Conservation (phyloP, 2,329 filamentous ascomycete species). For the Aspergillus piperis region DNA sequence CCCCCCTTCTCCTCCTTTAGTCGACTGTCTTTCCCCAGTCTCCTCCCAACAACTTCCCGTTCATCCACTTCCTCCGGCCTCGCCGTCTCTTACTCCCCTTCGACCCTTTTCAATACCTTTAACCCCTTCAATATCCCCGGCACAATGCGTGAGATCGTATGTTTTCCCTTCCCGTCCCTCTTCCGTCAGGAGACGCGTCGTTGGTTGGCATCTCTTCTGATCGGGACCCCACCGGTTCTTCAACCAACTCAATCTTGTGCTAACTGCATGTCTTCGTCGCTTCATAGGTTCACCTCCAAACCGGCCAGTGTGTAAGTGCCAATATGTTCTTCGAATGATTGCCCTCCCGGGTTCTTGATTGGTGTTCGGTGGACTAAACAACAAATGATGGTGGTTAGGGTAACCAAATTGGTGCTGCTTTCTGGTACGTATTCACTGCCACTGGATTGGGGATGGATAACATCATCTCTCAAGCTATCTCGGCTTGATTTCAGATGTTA, state of each 20-base stretch:
- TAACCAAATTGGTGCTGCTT: conserved; percentile 99
- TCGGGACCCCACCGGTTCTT: conserved; percentile 35
- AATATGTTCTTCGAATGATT: conserved; percentile 12
- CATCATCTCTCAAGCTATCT: background rate
- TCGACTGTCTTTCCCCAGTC: conserved; percentile 17
- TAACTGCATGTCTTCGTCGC: conserved; percentile 37
- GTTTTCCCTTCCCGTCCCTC: conserved; percentile 38
- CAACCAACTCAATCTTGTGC: conserved; percentile 30
- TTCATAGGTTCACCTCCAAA: conserved; percentile 95
- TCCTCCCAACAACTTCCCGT: conserved; percentile 15
- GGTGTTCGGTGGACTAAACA: conserved; percentile 7
- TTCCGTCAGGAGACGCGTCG: conserved; percentile 38
- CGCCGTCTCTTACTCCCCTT: conserved; percentile 17
- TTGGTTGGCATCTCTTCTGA: conserved; percentile 34
- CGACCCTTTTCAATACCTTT: conserved; percentile 12
- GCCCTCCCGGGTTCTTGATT: background rate
- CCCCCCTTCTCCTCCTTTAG: conserved; percentile 22
- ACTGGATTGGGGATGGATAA: background rate
- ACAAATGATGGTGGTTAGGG: conserved; percentile 60
- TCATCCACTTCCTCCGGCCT: conserved; percentile 12
- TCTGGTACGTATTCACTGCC: conserved; percentile 68
- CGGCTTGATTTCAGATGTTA: background rate
- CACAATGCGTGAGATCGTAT: conserved; percentile 75
- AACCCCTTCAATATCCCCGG: conserved; percentile 27
- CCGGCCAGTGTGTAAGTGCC: conserved; percentile 92